phyloP scores from a whole-genome alignment of 176 grass and related monocot genomes.

The Rhynchospora tenuis region DNA sequence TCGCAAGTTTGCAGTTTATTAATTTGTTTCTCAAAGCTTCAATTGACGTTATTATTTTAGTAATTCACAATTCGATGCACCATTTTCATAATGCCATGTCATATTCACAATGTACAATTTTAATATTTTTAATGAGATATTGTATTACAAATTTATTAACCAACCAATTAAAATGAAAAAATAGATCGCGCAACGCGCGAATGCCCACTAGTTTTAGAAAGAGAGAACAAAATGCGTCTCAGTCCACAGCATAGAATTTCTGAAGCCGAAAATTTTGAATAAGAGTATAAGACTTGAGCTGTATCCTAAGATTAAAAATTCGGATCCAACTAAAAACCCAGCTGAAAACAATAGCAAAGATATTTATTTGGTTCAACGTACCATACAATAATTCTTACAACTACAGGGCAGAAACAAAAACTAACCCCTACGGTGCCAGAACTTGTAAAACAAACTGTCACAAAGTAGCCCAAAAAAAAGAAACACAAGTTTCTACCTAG shows the following conservation, averaged over 20 bases:
- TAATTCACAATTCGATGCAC: too few relatives aligned
- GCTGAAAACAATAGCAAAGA: neutral
- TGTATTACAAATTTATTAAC: too few relatives aligned
- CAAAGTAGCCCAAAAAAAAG: slow-evolving; percentile 8
- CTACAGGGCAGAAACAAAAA: neutral
- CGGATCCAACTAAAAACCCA: neutral
- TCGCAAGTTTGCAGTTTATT: too few relatives aligned
- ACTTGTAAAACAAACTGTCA: slow-evolving; percentile 16
- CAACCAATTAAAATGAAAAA: too few relatives aligned
- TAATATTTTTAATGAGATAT: too few relatives aligned
- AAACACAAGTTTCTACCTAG: neutral
- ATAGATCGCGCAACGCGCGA: too few relatives aligned
- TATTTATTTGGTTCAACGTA: neutral
- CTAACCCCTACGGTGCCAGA: neutral
- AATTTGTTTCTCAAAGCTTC: too few relatives aligned
- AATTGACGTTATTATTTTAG: too few relatives aligned
- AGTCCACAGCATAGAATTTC: neutral
- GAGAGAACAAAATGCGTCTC: neutral
- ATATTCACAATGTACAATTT: too few relatives aligned
- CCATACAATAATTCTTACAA: neutral
- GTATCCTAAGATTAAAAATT: neutral
- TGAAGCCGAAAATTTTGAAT: neutral
- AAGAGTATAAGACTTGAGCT: neutral
- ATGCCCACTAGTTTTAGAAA: too few relatives aligned
- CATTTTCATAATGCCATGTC: too few relatives aligned